Conservation (phyloP, 345 rosid genomes). For the Gossypium rotundifolium region DNA sequence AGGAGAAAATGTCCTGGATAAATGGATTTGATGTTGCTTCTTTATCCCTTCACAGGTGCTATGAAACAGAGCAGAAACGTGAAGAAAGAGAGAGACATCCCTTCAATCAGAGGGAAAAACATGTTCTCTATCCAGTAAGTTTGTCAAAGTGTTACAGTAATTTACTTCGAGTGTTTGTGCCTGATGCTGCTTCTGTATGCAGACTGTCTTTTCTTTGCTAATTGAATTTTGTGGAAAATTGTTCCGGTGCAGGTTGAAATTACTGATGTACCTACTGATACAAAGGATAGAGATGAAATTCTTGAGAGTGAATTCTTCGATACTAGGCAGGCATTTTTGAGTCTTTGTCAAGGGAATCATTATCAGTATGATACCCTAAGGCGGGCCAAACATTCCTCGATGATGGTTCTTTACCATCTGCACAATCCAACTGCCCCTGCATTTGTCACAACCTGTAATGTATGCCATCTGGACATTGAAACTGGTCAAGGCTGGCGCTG, state of each 20-base stretch:
- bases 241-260: constrained; percentile 55
- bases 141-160: constrained; percentile 10
- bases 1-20: not conserved
- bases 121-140: constrained; percentile 71
- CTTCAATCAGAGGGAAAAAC: constrained; percentile 64
- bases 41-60: constrained; percentile 51
- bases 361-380: constrained; percentile 97
- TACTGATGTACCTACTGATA: constrained; percentile 59
- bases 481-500: constrained; percentile 99
- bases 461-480: constrained; percentile 87
- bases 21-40: constrained; percentile 16
- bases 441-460: constrained; percentile 84
- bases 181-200: constrained; percentile 9
- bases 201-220: constrained; percentile 2
- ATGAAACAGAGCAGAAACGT: constrained; percentile 73
- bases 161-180: not conserved
- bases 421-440: constrained; percentile 99
- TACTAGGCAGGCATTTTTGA: constrained; percentile 94
- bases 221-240: constrained; percentile 15
- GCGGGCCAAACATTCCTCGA: constrained; percentile 98
- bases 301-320: constrained; percentile 97
- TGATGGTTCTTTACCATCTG: constrained; percentile 99
- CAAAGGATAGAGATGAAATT: constrained; percentile 91
- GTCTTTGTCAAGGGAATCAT: constrained; percentile 99
- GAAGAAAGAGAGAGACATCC: constrained; percentile 91